These are phyloP conservation scores for cucumber (Cucumis sativus) DNA, from an alignment of 306 rosid species.

Conservation along the genomic window DNA sequence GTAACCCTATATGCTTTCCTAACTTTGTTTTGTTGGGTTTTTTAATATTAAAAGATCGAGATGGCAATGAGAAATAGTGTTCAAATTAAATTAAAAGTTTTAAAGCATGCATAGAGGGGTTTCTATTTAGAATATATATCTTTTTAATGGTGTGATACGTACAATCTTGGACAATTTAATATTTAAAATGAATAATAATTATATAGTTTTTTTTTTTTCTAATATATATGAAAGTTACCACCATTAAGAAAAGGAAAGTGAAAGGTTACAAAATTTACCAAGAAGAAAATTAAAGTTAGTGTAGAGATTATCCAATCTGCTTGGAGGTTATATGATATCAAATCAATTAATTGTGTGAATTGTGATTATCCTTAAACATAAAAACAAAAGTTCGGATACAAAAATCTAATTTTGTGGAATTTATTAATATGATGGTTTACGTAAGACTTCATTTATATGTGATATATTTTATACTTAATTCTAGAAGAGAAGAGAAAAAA, in stretches of 20 bases:
- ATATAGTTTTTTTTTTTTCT: no score
- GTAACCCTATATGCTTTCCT: no score
- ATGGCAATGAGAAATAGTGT: no score
- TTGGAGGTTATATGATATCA: background rate
- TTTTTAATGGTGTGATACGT: no score
- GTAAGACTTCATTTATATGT: background rate
- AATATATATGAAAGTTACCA: no score
- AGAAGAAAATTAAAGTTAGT: background rate
- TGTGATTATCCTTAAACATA: background rate
- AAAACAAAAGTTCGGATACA: background rate
- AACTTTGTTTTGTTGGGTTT: no score
- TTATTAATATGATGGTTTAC: background rate
- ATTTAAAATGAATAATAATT: no score
- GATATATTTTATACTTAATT: background rate
- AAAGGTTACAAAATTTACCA: background rate
- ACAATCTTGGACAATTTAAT: no score
- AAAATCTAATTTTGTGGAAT: background rate
- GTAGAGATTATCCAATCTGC: background rate
- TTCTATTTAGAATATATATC: no score
- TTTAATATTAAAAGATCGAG: no score
- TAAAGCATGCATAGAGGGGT: no score
- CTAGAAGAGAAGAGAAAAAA: rapidly evolving
- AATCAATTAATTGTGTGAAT: background rate
- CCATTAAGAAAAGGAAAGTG: background rate
- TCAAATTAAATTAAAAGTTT: no score